Evolutionary conservation across 805 yeast species (phyloP).

Genomic region (Wickerhamiella siamensis): DNA sequence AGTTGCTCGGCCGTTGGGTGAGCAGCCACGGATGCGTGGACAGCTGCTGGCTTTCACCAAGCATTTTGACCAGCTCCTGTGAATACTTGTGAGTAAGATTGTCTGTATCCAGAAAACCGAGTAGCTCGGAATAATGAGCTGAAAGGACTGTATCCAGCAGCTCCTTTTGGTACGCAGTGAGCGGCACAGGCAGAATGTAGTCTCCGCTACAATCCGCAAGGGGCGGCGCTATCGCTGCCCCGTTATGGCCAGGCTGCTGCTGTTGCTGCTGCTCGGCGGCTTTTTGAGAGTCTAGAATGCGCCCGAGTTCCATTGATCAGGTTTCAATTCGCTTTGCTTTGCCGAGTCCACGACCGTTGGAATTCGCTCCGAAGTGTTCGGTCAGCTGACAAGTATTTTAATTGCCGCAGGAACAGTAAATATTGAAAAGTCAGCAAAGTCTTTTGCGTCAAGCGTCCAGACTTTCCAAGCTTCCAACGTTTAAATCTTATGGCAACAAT

Average conservation of each 20-base stretch:
- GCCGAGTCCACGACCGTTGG: too few relatives aligned
- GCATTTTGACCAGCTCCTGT: constrained; percentile 42
- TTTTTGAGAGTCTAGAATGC: background rate
- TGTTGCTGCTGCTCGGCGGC: background rate
- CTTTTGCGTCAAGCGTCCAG: too few relatives aligned
- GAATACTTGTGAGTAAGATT: constrained; percentile 49
- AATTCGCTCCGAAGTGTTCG: too few relatives aligned
- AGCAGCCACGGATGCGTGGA: constrained; percentile 78
- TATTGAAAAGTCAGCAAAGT: too few relatives aligned
- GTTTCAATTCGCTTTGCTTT: too few relatives aligned
- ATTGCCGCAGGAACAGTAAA: too few relatives aligned
- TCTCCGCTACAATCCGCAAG: constrained; percentile 13
- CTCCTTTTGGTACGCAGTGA: constrained; percentile 45
- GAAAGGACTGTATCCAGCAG: constrained; percentile 85
- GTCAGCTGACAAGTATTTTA: too few relatives aligned
- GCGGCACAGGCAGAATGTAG: constrained; percentile 9
- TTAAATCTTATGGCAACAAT: constrained; percentile 12
- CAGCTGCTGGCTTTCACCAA: constrained; percentile 59
- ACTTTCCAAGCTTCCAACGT: too few relatives aligned
- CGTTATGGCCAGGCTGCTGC: constrained; percentile 84
- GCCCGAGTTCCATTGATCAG: background rate
- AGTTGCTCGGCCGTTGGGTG: constrained; percentile 54
- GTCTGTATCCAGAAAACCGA: constrained; percentile 57
- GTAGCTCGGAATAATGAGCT: constrained; percentile 75
- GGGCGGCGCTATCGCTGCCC: constrained; percentile 70